A percentile compares a stretch with the other conserved stretches of the same genome.
Evolutionary conservation across 73 alveolate genomes (phyloP).

Genomic region (Paramecium pentaurelia): DNA sequence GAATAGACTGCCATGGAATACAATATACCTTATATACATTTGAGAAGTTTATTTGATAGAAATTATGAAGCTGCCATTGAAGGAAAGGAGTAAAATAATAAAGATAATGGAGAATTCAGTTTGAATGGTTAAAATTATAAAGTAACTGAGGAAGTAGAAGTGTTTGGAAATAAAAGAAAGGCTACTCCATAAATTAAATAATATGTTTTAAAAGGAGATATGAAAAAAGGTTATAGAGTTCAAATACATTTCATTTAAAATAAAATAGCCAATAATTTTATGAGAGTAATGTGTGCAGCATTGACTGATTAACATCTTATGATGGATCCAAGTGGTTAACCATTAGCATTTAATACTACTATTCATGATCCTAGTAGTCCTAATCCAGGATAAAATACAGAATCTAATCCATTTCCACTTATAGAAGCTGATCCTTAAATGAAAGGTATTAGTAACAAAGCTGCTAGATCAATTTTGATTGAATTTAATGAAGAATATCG

Average conservation of each 20-base stretch:
- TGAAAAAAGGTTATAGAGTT: constrained; percentile 4
- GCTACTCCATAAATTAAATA: background rate
- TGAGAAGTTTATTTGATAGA: constrained; percentile 49
- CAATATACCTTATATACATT: constrained; percentile 55
- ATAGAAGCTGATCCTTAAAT: background rate
- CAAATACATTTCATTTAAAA: background rate
- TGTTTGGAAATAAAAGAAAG: background rate
- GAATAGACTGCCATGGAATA: constrained; percentile 60
- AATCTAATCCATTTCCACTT: constrained; percentile 8
- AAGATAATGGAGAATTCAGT: constrained; percentile 11
- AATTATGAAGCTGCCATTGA: constrained; percentile 35
- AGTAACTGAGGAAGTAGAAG: constrained; percentile 33
- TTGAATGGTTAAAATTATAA: background rate
- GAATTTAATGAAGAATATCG: constrained; percentile 20
- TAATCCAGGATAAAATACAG: background rate
- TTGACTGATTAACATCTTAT: background rate
- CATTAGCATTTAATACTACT: constrained; percentile 19
- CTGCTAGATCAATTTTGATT: constrained; percentile 14
- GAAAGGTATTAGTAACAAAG: constrained; percentile 19
- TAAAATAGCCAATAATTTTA: constrained; percentile 17
- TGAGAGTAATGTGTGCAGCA: constrained; percentile 1
- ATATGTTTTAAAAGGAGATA: background rate
- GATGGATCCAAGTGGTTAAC: background rate
- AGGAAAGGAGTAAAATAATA: background rate
- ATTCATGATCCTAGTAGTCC: constrained; percentile 44